Conservation (phyloP, 257 asterid species). For the Marsdenia floribunda region DNA sequence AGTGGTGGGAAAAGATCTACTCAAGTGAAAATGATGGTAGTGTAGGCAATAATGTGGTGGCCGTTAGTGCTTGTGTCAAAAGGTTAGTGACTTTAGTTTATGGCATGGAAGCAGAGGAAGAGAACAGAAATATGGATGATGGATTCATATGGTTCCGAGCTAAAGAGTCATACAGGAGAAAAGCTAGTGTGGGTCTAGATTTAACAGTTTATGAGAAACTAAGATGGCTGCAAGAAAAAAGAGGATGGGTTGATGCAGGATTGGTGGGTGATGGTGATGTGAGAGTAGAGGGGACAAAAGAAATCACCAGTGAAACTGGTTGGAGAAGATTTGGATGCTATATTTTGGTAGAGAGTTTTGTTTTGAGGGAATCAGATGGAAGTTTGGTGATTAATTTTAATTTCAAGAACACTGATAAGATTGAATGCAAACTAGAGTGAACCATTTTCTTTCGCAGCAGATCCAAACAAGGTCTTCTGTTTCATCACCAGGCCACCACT, state of each 20-base stretch:
- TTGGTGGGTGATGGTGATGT: conserved; percentile 49
- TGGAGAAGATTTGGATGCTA: conserved; percentile 73
- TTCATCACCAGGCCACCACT: no score
- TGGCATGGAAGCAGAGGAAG: conserved; percentile 64
- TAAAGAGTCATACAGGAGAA: conserved; percentile 25
- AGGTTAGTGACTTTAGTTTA: conserved; percentile 39
- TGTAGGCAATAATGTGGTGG: conserved; percentile 23
- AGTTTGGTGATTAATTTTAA: conserved; percentile 52
- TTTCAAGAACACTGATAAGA: conserved; percentile 37
- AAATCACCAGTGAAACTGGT: conserved; percentile 29
- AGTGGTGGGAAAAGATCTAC: conserved; percentile 76
- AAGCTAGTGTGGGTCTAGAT: conserved; percentile 48
- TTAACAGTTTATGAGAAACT: conserved; percentile 44
- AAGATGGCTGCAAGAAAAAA: conserved; percentile 54
- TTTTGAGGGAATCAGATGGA: conserved; percentile 66
- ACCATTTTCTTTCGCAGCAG: neutral
- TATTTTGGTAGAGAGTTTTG: conserved; percentile 77
- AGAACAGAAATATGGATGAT: conserved; percentile 24
- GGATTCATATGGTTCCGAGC: conserved; percentile 54
- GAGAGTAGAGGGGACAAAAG: conserved; percentile 47
- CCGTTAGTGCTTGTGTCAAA: conserved; percentile 42
- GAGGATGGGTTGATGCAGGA: conserved; percentile 86
- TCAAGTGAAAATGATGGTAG: conserved; percentile 34
- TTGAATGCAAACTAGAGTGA: conserved; percentile 64
- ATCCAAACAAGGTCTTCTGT: no score